A percentile compares a stretch with the other conserved stretches of the same genome.
phyloP scores from a whole-genome alignment of 805 yeast genomes.

The Ascoidea asiatica region DNA sequence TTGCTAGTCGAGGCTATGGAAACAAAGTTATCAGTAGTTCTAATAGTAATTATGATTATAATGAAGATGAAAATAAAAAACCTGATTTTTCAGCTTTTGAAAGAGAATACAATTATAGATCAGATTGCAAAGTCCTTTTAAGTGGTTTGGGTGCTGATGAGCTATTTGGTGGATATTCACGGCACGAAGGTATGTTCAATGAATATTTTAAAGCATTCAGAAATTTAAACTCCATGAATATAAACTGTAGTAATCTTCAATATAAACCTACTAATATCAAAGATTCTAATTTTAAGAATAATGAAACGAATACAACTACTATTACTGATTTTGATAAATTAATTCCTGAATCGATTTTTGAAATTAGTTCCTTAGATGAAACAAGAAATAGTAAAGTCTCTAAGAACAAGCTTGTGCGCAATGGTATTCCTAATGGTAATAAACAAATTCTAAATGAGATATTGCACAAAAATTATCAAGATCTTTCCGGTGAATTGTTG shows the following conservation, averaged over 20 bases:
- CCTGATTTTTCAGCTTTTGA: conserved; percentile 2
- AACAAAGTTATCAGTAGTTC: conserved; percentile 11
- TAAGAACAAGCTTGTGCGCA: too few species aligned
- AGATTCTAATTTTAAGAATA: too few species aligned
- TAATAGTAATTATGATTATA: conserved; percentile 5
- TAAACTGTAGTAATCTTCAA: too few species aligned
- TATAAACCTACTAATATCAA: background rate
- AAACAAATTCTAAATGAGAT: too few species aligned
- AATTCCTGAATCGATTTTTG: too few species aligned
- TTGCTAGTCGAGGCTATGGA: conserved; percentile 61
- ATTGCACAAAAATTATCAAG: conserved; percentile 22
- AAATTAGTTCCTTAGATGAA: too few species aligned
- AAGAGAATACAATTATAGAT: conserved; percentile 12
- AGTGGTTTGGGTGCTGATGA: conserved; percentile 98
- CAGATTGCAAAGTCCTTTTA: conserved; percentile 56
- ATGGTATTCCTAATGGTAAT: too few species aligned
- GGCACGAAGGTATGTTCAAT: conserved; percentile 49
- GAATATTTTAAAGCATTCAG: conserved; percentile 10
- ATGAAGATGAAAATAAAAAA: conserved; percentile 4
- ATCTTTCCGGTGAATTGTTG: conserved; percentile 45
- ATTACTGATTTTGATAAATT: conserved; percentile 95
- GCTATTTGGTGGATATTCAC: conserved; percentile 87
- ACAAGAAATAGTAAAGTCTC: too few species aligned
- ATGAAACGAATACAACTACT: conserved; percentile 47
- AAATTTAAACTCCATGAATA: conserved; percentile 1